These are phyloP conservation scores for Daedaleopsis sinensis DNA, from an alignment of 768 basidiomycete species.

Conservation along the genomic window DNA sequence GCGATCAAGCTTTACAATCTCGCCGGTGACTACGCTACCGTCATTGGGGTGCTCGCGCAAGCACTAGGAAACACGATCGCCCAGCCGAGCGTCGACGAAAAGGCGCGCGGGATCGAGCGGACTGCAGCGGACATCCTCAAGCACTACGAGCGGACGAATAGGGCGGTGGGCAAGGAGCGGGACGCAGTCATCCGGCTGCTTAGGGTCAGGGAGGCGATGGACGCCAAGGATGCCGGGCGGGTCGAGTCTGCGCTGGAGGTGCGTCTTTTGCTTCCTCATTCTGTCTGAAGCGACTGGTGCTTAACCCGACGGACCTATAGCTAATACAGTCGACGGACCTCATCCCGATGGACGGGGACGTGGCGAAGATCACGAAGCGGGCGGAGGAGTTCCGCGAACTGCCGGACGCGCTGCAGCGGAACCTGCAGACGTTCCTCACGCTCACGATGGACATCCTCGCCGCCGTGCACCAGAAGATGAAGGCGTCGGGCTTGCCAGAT, in stretches of 20 bases:
- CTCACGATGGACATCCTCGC: conserved; percentile 93
- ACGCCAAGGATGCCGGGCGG: conserved; percentile 70
- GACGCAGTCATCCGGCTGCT: conserved; percentile 77
- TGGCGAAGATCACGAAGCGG: conserved; percentile 79
- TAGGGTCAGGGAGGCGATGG: conserved; percentile 79
- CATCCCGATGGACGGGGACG: conserved; percentile 84
- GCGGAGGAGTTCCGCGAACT: conserved; percentile 90
- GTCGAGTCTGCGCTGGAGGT: conserved; percentile 85
- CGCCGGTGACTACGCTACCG: conserved; percentile 87
- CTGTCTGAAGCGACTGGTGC: neutral
- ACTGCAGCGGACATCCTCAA: conserved; percentile 79
- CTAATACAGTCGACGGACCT: conserved; percentile 87
- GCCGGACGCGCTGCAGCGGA: conserved; percentile 86
- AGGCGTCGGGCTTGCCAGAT: conserved; percentile 72
- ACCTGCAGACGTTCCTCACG: conserved; percentile 85
- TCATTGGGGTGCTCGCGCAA: conserved; percentile 84
- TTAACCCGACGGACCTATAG: conserved; percentile 41
- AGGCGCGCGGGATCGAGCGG: conserved; percentile 66
- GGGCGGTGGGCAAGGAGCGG: conserved; percentile 69
- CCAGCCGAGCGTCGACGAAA: conserved; percentile 60
- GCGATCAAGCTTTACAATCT: conserved; percentile 96
- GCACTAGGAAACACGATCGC: conserved; percentile 85
- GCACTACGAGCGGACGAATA: conserved; percentile 78
- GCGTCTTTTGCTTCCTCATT: conserved; percentile 29
- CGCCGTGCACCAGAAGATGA: conserved; percentile 76